Evolutionary conservation across 768 basidiomycete genomes (phyloP).

Genomic region (Agrocybe chaxingu): DNA sequence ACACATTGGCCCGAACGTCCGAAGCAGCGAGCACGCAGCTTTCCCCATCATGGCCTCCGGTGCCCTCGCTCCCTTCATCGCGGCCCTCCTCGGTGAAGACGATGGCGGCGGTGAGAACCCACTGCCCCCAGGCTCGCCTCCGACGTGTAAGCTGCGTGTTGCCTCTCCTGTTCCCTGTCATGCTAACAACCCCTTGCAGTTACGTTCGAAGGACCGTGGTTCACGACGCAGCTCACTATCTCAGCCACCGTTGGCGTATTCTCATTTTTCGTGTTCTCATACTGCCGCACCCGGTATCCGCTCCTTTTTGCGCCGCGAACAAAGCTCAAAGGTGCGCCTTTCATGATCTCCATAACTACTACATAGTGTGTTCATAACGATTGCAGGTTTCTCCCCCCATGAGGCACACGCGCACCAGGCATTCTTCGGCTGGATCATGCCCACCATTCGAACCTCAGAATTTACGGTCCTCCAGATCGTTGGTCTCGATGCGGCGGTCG

Average conservation of each 20-base stretch:
- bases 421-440: slow-evolving; percentile 96
- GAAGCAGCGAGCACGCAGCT: neutral
- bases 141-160: slow-evolving; percentile 44
- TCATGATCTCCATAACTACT: slow-evolving; percentile 2
- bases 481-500: slow-evolving; percentile 94
- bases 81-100: slow-evolving; percentile 19
- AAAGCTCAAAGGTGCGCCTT: slow-evolving; percentile 80
- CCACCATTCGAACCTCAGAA: slow-evolving; percentile 87
- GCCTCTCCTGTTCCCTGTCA: neutral
- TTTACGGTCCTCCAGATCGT: slow-evolving; percentile 95
- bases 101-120: slow-evolving; percentile 37
- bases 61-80: slow-evolving; percentile 19
- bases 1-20: slow-evolving; percentile 10
- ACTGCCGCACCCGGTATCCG: slow-evolving; percentile 84
- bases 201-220: slow-evolving; percentile 92
- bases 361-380: slow-evolving; percentile 3
- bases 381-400: slow-evolving; percentile 84
- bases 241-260: slow-evolving; percentile 73
- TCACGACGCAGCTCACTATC: slow-evolving; percentile 83
- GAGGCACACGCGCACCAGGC: slow-evolving; percentile 85
- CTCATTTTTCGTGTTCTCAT: slow-evolving; percentile 87
- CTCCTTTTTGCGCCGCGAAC: slow-evolving; percentile 90
- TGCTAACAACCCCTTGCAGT: slow-evolving; percentile 32
- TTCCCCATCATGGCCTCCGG: slow-evolving; percentile 8
- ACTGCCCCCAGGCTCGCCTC: slow-evolving; percentile 62